Evolutionary conservation across 805 yeast genomes (phyloP), one percentile per base, ranked within the genome.

Genomic region (Candida parachauliodes): DNA sequence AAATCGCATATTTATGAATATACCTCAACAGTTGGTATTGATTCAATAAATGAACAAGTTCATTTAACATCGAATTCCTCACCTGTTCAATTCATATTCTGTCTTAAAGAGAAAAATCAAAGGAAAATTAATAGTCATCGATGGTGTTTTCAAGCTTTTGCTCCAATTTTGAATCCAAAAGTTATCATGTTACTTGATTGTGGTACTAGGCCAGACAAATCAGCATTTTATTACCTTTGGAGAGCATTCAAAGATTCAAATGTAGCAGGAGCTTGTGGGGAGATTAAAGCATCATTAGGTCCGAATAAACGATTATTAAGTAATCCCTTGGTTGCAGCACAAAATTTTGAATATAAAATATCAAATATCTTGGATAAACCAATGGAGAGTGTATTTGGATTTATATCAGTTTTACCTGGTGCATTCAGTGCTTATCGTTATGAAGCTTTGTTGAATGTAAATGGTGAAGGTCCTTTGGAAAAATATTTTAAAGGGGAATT

Each of bases 211-310:
- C 96, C 98, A 2, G 77, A 85, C 4, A 75, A 77, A 44, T 87
- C 85, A 48, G 82, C 97, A 2, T 77, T 91, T 36, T 89, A 86
- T 58, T 84, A 86, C 48, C 64, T 93, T 40, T 91, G 98, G 98
- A 81, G 80, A 57, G 77, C 89, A 28, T 93, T 91, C 54, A 78
- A 77, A 44, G 76, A 76, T 51, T 83, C 88, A 2, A 75, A 79
- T 37, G 94, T 91, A 15, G 98, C 95, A 2, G 98, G 98, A 27
- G 95, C 97, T 1, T 91, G 98, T 76, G 98, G 98, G 38, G 98
- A 93, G 57, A 91, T 93, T 61, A 82, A 79, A 46, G 94, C 93
- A 0, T 80, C 83, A 59, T 65, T 89, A 37, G 97, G 98, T 2
- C 68, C 66, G 32, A 60, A 64, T 11, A 60, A 60, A 29, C 51